Evolutionary conservation across 805 yeast species (phyloP).

Genomic region (Teunomyces tritomae): DNA sequence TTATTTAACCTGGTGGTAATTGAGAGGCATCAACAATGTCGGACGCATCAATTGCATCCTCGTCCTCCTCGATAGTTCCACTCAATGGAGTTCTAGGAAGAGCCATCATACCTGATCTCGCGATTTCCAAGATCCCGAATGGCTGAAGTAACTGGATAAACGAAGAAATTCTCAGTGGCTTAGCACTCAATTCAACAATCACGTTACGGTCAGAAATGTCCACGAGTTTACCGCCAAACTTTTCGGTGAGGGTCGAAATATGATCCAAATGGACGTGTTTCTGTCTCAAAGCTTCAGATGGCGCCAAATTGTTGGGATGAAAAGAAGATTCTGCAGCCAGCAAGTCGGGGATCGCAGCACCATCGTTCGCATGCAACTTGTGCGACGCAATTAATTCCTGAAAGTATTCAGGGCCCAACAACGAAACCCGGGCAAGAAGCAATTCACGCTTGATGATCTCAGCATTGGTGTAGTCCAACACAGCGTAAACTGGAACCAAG

Average conservation of each 20-base stretch:
- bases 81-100: constrained; percentile 92
- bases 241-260: constrained; percentile 71
- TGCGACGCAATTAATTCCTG: constrained; percentile 91
- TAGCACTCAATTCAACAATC: constrained; percentile 90
- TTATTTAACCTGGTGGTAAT: constrained; percentile 95
- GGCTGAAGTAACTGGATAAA: constrained; percentile 90
- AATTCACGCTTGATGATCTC: constrained; percentile 90
- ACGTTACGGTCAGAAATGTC: constrained; percentile 93
- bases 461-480: constrained; percentile 86
- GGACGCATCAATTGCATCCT: constrained; percentile 50
- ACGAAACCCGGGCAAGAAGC: constrained; percentile 84
- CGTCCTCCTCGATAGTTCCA: constrained; percentile 42
- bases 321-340: constrained; percentile 47
- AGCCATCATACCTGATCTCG: constrained; percentile 98
- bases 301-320: constrained; percentile 88
- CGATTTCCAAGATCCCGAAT: constrained; percentile 93
- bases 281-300: constrained; percentile 90
- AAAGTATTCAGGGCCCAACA: constrained; percentile 97
- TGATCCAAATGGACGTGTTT: constrained; percentile 87
- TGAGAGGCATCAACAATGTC: constrained; percentile 83
- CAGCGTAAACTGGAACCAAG: constrained; percentile 97
- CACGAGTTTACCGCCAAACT: constrained; percentile 90
- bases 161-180: constrained; percentile 84
- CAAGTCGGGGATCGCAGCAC: constrained; percentile 41
- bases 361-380: constrained; percentile 44